Conservation (phyloP, 169 alveolate species). For the Ichthyophthirius multifiliis region DNA sequence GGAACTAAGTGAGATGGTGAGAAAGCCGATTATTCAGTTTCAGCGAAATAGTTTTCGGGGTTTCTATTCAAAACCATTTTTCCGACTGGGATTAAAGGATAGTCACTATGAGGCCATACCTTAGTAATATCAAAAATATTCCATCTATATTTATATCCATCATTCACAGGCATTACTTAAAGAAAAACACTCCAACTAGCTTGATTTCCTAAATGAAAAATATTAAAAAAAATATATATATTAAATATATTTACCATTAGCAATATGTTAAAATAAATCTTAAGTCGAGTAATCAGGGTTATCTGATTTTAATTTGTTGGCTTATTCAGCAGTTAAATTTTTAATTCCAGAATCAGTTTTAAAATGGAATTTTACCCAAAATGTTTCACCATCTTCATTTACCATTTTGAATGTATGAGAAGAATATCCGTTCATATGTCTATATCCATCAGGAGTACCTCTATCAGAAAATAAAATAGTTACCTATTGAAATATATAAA, state of each 20-base stretch:
- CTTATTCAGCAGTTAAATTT: constrained; percentile 54
- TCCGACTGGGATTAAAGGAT: constrained; percentile 77
- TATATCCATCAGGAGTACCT: constrained; percentile 83
- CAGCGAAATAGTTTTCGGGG: constrained; percentile 81
- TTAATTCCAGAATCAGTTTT: constrained; percentile 73
- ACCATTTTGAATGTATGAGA: constrained; percentile 82
- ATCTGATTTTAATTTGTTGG: constrained; percentile 43
- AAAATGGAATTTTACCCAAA: constrained; percentile 63
- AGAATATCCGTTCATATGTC: constrained; percentile 82
- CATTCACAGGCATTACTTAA: constrained; percentile 74
- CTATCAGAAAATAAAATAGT: constrained; percentile 70
- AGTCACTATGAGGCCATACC: constrained; percentile 86
- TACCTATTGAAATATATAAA: constrained; percentile 3
- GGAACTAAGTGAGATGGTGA: constrained; percentile 82
- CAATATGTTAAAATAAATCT: constrained; percentile 70
- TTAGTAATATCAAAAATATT: constrained; percentile 84
- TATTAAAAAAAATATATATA: background rate
- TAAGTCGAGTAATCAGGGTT: constrained; percentile 78
- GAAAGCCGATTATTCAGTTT: constrained; percentile 82
- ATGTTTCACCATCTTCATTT: constrained; percentile 60
- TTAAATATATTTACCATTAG: constrained; percentile 35
- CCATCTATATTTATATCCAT: constrained; percentile 70
- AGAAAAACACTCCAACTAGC: constrained; percentile 71
- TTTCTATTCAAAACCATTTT: constrained; percentile 74
- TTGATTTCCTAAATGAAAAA: constrained; percentile 7